Evolutionary conservation across 345 rosid genomes (phyloP).

Genomic region (Firmiana major): DNA sequence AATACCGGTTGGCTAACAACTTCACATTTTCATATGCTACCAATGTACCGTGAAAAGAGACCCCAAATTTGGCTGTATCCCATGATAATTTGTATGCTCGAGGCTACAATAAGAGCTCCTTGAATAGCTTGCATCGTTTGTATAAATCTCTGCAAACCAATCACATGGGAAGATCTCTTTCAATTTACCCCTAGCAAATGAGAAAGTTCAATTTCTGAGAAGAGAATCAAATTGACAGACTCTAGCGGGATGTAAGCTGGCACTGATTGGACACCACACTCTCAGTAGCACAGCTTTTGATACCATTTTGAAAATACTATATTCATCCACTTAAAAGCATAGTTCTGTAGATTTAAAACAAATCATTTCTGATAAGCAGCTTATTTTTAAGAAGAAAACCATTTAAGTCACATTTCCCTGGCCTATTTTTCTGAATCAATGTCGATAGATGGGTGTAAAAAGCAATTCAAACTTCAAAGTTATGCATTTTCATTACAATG

Average conservation of each 20-base stretch:
- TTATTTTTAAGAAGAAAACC: background rate
- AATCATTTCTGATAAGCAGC: too few relatives aligned
- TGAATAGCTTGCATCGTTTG: slow-evolving; percentile 88
- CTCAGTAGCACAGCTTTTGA: background rate
- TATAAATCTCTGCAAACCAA: slow-evolving; percentile 81
- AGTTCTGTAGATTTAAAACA: background rate
- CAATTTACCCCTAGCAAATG: slow-evolving; percentile 42
- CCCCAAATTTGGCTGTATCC: slow-evolving; percentile 95
- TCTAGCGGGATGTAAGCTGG: background rate
- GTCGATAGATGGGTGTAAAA: background rate
- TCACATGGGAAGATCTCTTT: slow-evolving; percentile 43
- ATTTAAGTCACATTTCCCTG: background rate
- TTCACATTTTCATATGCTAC: background rate
- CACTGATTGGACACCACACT: background rate
- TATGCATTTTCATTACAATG: background rate
- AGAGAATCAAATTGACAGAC: slow-evolving; percentile 2
- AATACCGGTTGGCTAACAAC: background rate
- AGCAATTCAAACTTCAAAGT: background rate
- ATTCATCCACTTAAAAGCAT: background rate
- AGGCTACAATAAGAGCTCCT: slow-evolving; percentile 87
- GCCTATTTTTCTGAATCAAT: background rate
- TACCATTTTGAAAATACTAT: background rate
- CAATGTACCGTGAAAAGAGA: slow-evolving; percentile 67
- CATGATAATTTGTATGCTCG: slow-evolving; percentile 80
- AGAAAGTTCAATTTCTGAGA: slow-evolving; percentile 21